These are phyloP conservation scores for Ottelia alismoides DNA, from an alignment of 106 monocot genomes.

Conservation along the genomic window DNA sequence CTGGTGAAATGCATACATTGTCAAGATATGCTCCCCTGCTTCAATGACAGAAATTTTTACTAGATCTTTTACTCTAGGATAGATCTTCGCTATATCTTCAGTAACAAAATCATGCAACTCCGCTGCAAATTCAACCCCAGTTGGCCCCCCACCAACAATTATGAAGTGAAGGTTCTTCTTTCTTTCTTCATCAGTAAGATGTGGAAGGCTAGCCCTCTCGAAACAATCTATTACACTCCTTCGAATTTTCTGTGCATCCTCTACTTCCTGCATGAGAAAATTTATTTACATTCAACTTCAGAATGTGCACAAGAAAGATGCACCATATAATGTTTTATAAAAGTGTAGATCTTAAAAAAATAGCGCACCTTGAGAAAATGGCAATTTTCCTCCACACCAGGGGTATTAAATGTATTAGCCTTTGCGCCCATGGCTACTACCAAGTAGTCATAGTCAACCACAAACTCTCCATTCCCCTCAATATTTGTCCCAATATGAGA, in stretches of 20 bases:
- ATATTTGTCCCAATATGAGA: conserved; percentile 53
- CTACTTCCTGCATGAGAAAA: conserved; percentile 43
- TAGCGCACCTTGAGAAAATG: conserved; percentile 80
- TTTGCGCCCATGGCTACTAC: conserved; percentile 74
- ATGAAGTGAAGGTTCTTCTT: conserved; percentile 62
- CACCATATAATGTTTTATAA: too few relatives aligned
- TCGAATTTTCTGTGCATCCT: conserved; percentile 70
- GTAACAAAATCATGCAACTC: conserved; percentile 67
- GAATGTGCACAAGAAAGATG: not conserved
- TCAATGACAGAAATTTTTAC: conserved; percentile 71
- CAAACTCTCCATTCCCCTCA: conserved; percentile 83
- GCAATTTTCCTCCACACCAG: conserved; percentile 84
- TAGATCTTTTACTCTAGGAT: conserved; percentile 37
- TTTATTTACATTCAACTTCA: not conserved
- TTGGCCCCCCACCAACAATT: conserved; percentile 77
- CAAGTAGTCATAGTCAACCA: conserved; percentile 83
- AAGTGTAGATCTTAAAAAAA: too few relatives aligned
- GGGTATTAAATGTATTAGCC: conserved; percentile 90
- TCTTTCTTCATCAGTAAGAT: conserved; percentile 51
- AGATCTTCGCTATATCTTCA: conserved; percentile 56
- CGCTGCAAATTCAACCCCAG: conserved; percentile 81
- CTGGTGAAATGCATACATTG: conserved; percentile 35
- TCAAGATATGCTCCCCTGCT: conserved; percentile 64
- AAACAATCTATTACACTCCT: conserved; percentile 65
- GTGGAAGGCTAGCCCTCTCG: conserved; percentile 54